Conservation (phyloP, 163 green algal species). For the Prototheca wickerhamii region DNA sequence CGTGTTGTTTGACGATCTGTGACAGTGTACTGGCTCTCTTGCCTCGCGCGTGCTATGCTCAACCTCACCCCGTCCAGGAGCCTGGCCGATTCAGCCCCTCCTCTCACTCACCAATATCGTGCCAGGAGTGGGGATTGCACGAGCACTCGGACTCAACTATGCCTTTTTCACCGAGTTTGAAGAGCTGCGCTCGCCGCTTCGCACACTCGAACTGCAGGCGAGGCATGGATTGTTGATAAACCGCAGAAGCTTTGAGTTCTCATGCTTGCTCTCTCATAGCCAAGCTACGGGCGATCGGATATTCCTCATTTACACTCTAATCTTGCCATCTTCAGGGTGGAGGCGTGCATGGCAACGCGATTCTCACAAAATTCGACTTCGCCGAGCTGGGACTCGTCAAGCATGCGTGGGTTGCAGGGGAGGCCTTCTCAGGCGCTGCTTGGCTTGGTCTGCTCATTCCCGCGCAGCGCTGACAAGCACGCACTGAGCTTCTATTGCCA, state of each 20-base stretch:
- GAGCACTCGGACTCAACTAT: constrained; percentile 60
- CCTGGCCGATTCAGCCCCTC: too few species aligned
- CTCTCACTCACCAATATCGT: too few species aligned
- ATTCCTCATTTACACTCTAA: too few species aligned
- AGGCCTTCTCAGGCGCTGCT: too few species aligned
- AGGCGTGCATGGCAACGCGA: constrained; percentile 78
- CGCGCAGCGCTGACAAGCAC: constrained; percentile 7
- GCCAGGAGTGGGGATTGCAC: constrained; percentile 56
- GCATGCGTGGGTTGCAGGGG: constrained; percentile 38
- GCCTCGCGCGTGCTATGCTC: too few species aligned
- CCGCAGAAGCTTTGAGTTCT: too few species aligned
- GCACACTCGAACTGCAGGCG: constrained; percentile 30
- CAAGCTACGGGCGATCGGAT: too few species aligned
- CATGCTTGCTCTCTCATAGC: too few species aligned
- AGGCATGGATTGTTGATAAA: not conserved
- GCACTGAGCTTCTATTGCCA: not conserved
- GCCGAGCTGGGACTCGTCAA: constrained; percentile 37
- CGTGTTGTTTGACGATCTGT: too few species aligned
- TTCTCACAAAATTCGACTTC: constrained; percentile 68
- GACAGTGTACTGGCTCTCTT: too few species aligned
- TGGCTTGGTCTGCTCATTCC: constrained; percentile 1
- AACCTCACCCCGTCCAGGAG: too few species aligned
- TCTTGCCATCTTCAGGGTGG: constrained; percentile 51
- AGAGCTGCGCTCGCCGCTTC: constrained; percentile 57
- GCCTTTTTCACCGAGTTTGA: constrained; percentile 82